A percentile compares a stretch with the other conserved stretches of the same genome.
These are phyloP conservation scores for Ophiocordyceps camponoti-floridani DNA, from an alignment of 2,329 filamentous ascomycete species.

Conservation along the genomic window DNA sequence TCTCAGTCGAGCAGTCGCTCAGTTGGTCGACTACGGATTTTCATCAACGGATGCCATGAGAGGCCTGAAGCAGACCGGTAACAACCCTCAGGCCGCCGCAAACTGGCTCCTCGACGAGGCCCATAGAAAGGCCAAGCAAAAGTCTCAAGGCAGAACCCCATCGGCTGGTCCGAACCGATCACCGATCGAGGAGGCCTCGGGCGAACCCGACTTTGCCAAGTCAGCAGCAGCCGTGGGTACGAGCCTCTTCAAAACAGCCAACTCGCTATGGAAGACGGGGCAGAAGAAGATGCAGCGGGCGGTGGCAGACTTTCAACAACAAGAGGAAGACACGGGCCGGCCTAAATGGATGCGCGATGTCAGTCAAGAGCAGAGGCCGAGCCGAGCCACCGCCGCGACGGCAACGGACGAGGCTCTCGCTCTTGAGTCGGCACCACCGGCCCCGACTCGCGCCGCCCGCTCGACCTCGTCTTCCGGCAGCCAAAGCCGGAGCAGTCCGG, in stretches of 20 bases:
- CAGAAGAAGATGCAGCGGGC: conserved; percentile 88
- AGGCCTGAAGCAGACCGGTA: conserved; percentile 57
- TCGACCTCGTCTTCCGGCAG: conserved; percentile 26
- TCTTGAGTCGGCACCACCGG: conserved; percentile 52
- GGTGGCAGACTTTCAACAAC: conserved; percentile 63
- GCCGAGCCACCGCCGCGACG: conserved; percentile 8
- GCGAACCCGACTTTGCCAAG: conserved; percentile 60
- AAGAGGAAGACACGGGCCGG: conserved; percentile 52
- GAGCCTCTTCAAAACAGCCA: conserved; percentile 81
- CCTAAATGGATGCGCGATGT: conserved; percentile 91
- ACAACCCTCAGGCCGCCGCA: conserved; percentile 74
- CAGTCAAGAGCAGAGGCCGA: conserved; percentile 24
- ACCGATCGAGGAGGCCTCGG: background rate
- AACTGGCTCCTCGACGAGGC: conserved; percentile 84
- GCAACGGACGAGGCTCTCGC: conserved; percentile 61
- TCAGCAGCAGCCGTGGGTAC: conserved; percentile 67
- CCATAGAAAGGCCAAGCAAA: conserved; percentile 65
- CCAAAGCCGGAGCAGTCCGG: conserved; percentile 24
- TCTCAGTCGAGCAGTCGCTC: conserved; percentile 65
- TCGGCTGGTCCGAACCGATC: conserved; percentile 5
- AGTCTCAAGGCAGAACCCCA: conserved; percentile 20
- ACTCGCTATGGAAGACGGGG: conserved; percentile 85
- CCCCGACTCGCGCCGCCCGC: conserved; percentile 15
- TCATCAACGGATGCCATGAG: conserved; percentile 64
- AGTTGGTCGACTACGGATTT: conserved; percentile 92